These are phyloP conservation scores for Mycena albidolilacea DNA, from an alignment of 768 basidiomycete genomes.

Conservation along the genomic window DNA sequence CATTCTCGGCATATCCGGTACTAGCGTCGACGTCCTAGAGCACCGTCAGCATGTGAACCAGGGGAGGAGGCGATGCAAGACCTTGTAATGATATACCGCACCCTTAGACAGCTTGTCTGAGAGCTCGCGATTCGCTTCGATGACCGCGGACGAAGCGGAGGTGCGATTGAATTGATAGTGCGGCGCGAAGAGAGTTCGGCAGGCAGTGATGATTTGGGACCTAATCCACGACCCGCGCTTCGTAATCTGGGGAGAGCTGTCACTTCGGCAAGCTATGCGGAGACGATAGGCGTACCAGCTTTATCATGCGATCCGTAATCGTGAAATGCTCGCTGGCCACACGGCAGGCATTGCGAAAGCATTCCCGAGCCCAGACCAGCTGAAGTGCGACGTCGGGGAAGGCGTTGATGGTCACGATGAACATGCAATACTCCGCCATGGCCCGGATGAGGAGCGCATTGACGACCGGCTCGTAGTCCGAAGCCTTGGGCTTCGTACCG, in stretches of 20 bases:
- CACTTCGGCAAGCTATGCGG: not conserved
- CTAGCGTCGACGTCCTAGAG: too few species aligned
- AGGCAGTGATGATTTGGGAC: not conserved
- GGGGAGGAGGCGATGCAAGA: not conserved
- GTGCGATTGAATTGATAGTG: slow-evolving; percentile 14
- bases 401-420: slow-evolving; percentile 3
- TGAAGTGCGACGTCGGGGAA: not conserved
- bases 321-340: not conserved
- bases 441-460: slow-evolving; percentile 1
- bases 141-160: not conserved
- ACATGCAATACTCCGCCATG: slow-evolving; percentile 2
- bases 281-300: not conserved
- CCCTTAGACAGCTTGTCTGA: not conserved
- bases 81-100: slow-evolving; percentile 3
- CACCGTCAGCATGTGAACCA: not conserved
- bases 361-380: not conserved
- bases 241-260: not conserved
- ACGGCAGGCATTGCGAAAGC: not conserved
- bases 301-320: not conserved
- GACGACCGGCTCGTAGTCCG: slow-evolving; percentile 8
- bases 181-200: not conserved
- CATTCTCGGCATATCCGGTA: too few species aligned
- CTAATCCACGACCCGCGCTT: slow-evolving; percentile 12
- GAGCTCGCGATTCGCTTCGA: not conserved
- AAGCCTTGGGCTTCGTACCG: not conserved